These are phyloP conservation scores for Mycocentrospora acerina DNA, from an alignment of 2,329 filamentous ascomycete genomes.

Conservation along the genomic window DNA sequence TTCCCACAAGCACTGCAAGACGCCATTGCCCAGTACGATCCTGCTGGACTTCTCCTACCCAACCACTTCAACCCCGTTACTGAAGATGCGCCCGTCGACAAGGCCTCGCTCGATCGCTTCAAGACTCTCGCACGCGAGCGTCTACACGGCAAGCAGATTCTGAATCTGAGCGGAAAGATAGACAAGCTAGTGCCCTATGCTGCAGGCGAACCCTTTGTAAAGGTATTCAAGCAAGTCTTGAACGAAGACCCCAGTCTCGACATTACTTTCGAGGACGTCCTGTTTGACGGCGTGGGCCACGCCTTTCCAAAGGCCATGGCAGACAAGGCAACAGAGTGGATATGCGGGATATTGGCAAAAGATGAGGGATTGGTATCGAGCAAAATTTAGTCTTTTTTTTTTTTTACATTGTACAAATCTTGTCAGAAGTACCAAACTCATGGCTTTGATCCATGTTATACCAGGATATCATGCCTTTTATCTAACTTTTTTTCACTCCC, in stretches of 20 bases:
- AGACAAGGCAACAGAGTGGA: conserved; percentile 63
- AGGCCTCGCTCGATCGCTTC: conserved; percentile 38
- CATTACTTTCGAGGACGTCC: conserved; percentile 62
- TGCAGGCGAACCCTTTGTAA: conserved; percentile 61
- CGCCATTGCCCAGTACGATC: conserved; percentile 68
- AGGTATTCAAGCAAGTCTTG: conserved; percentile 63
- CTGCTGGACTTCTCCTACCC: conserved; percentile 69
- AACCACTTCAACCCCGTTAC: conserved; percentile 23
- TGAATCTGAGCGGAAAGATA: conserved; percentile 58
- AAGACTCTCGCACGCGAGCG: conserved; percentile 45
- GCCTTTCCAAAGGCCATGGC: conserved; percentile 69
- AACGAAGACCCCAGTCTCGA: conserved; percentile 48
- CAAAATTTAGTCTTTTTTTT: too few species aligned
- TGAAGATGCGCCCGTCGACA: conserved; percentile 29
- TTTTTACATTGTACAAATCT: too few species aligned
- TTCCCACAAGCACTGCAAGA: conserved; percentile 71
- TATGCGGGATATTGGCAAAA: conserved; percentile 48
- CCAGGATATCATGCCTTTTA: background rate
- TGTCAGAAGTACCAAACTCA: too few species aligned
- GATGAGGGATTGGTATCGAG: conserved; percentile 14
- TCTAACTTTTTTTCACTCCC: background rate
- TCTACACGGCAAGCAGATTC: conserved; percentile 44
- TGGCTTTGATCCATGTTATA: conserved; percentile 6
- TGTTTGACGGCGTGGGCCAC: conserved; percentile 71
- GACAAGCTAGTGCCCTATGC: conserved; percentile 74